Base-by-base conservation (phyloP, 345 rosid genomes). In the Acer negundo region DNA sequence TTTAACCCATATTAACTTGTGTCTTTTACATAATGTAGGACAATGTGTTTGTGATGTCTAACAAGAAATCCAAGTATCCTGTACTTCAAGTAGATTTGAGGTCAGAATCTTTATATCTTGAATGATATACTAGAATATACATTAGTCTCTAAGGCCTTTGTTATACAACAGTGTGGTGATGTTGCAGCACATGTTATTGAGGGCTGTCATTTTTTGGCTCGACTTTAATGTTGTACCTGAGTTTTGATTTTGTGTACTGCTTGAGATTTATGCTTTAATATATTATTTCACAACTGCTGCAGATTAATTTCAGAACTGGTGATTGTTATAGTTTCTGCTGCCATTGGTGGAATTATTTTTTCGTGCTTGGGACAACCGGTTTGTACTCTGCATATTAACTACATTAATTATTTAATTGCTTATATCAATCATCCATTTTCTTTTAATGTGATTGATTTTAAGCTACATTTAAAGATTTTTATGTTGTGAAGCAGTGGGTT, bases 311-410 rank as follows among this genome's bases (percentile, higher is more conserved):
- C 98, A 73, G 98, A 97, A 87, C 82, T 97, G 86, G 99, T 93
- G 84, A 97, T 94, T 61, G 86, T 89, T 88, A 94, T 94, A 70
- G 98, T 97, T 89, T 97, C 94, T 87, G 99, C 97, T 78, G 98
- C 99, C 15, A 89, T 94, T 78, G 99, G 97, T 79, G 99, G 99
- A 81, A 97, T 97, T 69, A 38, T 92, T 77, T 94, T 92, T 85
- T 94, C 99, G 19, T 92, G 97, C 75, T 85, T 97, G 83, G 99
- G 99, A 75, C 98, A 97, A 84, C 98, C 99, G 85, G 98, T 96
- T 76, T 82, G 98, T 77, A 82, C 63, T 80, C 8, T n/a, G 17
- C 24, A 66, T 61, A 38, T 65, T 78, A 68, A 61, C 31, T 73
- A 20, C 73, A 59, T 80, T 78, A 69, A 62, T 61, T 63, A 78